These are phyloP conservation scores for Omphalotus guepiniiformis DNA, from an alignment of 768 basidiomycete genomes.

Conservation along the genomic window DNA sequence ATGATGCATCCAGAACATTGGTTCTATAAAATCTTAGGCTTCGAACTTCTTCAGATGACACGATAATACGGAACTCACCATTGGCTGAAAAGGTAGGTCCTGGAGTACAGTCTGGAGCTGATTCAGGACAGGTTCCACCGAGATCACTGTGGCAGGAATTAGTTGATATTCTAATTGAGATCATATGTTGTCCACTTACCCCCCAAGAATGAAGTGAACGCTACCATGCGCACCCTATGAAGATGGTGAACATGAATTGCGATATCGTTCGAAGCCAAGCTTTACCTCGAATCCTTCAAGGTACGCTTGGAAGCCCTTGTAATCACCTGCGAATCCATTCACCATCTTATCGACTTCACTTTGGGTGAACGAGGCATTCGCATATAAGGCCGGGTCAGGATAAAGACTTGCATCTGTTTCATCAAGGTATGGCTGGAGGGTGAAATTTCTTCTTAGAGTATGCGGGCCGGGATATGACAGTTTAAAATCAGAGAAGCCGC, in stretches of 20 bases:
- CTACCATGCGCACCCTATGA: constrained; percentile 27
- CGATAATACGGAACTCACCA: constrained; percentile 14
- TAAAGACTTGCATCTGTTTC: constrained; percentile 11
- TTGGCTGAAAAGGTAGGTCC: constrained; percentile 29
- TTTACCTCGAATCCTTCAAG: constrained; percentile 25
- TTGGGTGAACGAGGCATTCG: constrained; percentile 23
- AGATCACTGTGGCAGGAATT: constrained; percentile 20
- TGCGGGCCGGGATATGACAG: constrained; percentile 30
- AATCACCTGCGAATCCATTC: constrained; percentile 25
- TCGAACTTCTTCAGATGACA: neutral
- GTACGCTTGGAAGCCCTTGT: constrained; percentile 24
- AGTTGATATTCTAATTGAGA: neutral
- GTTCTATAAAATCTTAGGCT: constrained; percentile 22
- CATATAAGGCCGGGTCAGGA: constrained; percentile 16
- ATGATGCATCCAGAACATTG: constrained; percentile 32
- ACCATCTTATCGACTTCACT: constrained; percentile 20
- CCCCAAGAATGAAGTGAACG: constrained; percentile 29
- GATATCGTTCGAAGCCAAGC: neutral
- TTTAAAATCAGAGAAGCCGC: constrained; percentile 22
- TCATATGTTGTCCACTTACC: constrained; percentile 13
- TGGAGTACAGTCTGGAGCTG: constrained; percentile 20
- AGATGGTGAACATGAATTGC: neutral
- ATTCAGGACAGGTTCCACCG: constrained; percentile 23
- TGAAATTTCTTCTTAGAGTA: constrained; percentile 28
- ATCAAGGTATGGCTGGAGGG: constrained; percentile 24